Conservation (phyloP, 441 rosid genomes). For the Adansonia grandidieri region DNA sequence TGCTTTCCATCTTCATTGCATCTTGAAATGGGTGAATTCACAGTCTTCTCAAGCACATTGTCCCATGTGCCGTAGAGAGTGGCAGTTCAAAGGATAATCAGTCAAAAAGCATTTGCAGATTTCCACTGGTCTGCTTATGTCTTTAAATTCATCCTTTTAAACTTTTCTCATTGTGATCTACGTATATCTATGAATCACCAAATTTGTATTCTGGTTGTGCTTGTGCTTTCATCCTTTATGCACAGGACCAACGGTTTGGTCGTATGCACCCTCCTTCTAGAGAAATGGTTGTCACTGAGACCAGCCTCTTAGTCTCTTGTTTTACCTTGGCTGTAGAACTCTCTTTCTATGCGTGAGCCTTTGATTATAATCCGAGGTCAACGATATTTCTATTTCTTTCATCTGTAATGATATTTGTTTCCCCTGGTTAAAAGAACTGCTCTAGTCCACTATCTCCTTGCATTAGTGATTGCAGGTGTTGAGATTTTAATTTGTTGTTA, state of each 20-base stretch:
- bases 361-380: too few relatives aligned
- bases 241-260: background rate
- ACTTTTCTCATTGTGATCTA: background rate
- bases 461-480: too few relatives aligned
- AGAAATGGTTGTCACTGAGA: background rate
- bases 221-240: background rate
- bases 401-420: too few relatives aligned
- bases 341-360: too few relatives aligned
- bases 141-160: background rate
- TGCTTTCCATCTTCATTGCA: slow-evolving; percentile 90
- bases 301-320: too few relatives aligned
- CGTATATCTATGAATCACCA: background rate
- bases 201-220: background rate
- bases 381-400: too few relatives aligned
- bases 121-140: background rate
- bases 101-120: background rate
- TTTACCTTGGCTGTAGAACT: too few relatives aligned
- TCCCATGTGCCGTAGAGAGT: slow-evolving; percentile 83
- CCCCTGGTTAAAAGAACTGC: too few relatives aligned
- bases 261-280: background rate
- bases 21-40: slow-evolving; percentile 86
- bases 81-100: slow-evolving; percentile 75
- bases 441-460: too few relatives aligned
- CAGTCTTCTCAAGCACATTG: slow-evolving; percentile 85
- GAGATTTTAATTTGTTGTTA: too few relatives aligned